Evolutionary conservation across 768 basidiomycete species (phyloP), one percentile per base, ranked within the genome.

Genomic region (Suillus ampliporus): DNA sequence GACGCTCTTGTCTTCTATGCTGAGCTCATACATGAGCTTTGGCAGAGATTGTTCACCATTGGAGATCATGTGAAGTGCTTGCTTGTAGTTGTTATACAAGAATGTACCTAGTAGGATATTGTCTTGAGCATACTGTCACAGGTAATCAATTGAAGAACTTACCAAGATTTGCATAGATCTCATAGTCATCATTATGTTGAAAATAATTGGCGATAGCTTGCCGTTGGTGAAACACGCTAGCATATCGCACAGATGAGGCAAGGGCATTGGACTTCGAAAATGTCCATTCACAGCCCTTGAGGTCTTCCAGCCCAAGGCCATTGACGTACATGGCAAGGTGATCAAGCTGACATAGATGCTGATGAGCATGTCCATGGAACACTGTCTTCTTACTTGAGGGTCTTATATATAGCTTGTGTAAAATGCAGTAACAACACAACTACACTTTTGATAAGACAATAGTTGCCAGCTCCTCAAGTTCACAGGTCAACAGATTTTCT

Each of bases 311-410:
- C 3, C 70, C 68, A 19, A 64, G 38, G 3, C 69, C 63, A 14
- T 62, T 10, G 13, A 66, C 47, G 53, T 73, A 65, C 8, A 63
- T 59, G 9, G 62, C 46, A 26, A 72, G 65, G 34, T 61, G 53
- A 14, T 51, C 23, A 43, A 73, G 66, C 57, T 75, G 68, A 62
- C 72, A 67, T 1, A 58, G 40, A 9, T 64, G 48, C 44, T 67
- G 43, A 57, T 75, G 70, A 34, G 70, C 63, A 47, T 73, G 69
- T 2, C 71, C 69, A 57, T 71, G 72, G 51, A 73, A 73, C n/a
- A n/a, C n/a, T n/a, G n/a, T n/a, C n/a, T n/a, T n/a, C n/a, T n/a
- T n/a, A n/a, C n/a, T n/a, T n/a, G n/a, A n/a, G n/a, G n/a, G n/a
- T n/a, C n/a, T n/a, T n/a, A n/a, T n/a, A n/a, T n/a, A n/a, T n/a